A percentile compares a stretch with the other conserved stretches of the same genome.
Evolutionary conservation across 331 rosid species (phyloP).

Genomic region (Prunus yedoensis): DNA sequence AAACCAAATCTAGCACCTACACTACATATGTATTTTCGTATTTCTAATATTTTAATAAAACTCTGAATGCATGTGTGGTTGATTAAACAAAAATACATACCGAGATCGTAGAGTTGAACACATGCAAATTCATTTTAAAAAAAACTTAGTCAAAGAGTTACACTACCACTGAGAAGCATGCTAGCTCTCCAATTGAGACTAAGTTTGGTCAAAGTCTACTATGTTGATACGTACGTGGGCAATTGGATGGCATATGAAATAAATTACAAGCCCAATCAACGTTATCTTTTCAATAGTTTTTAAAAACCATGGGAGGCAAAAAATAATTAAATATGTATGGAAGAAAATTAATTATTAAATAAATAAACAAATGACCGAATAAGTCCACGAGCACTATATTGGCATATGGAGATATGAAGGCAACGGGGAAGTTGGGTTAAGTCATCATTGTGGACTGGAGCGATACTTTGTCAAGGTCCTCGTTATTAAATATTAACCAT

Average conservation of each 20-base stretch:
- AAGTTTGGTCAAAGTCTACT: not conserved
- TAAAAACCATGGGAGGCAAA: not conserved
- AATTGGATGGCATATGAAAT: not conserved
- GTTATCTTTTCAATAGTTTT: not conserved
- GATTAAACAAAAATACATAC: not conserved
- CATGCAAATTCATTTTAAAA: not conserved
- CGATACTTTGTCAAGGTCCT: constrained; percentile 1
- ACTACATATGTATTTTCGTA: not conserved
- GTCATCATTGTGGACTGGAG: constrained; percentile 4
- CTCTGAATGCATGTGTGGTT: not conserved
- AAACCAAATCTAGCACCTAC: too few relatives aligned
- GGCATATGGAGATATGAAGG: not conserved
- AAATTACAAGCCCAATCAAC: not conserved
- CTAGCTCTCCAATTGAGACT: constrained; percentile 28
- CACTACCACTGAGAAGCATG: not conserved
- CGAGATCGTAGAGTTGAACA: not conserved
- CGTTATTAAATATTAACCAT: too few relatives aligned
- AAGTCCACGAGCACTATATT: not conserved
- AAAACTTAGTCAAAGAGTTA: not conserved
- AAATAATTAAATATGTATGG: not conserved
- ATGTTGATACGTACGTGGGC: not conserved
- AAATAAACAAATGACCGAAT: not conserved
- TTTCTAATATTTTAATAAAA: not conserved
- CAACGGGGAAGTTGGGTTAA: constrained; percentile 7
- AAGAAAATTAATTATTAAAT: too few relatives aligned